Evolutionary conservation across 2,329 filamentous ascomycete species (phyloP).

Genomic region (Sporothrix mexicana): DNA sequence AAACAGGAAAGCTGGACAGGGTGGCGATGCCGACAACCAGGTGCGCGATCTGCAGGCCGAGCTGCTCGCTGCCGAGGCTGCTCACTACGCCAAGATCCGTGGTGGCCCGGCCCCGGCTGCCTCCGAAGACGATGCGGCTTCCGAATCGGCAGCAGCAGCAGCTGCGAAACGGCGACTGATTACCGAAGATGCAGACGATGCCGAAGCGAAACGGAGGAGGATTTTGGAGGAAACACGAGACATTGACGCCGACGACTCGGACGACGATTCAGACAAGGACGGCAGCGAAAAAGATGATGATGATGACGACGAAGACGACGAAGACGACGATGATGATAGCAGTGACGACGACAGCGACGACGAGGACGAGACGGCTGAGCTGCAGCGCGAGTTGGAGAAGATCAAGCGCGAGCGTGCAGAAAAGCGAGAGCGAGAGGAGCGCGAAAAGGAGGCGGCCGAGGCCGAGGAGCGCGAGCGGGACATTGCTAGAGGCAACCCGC

Average conservation of each 20-base stretch:
- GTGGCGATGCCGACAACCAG: conserved; percentile 73
- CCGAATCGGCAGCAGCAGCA: conserved; percentile 33
- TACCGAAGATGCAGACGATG: conserved; percentile 43
- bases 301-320: conserved; percentile 69
- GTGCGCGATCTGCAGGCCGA: conserved; percentile 79
- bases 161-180: conserved; percentile 35
- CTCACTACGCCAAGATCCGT: conserved; percentile 84
- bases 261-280: conserved; percentile 63
- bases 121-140: conserved; percentile 50
- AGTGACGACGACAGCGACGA: conserved; percentile 72
- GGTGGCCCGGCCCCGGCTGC: conserved; percentile 56
- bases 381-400: conserved; percentile 92
- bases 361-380: conserved; percentile 82
- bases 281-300: conserved; percentile 61
- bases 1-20: conserved; percentile 79
- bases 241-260: conserved; percentile 75
- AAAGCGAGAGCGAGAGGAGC: conserved; percentile 81
- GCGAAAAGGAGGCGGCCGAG: conserved; percentile 78
- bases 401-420: conserved; percentile 87
- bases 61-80: conserved; percentile 84
- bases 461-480: conserved; percentile 83
- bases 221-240: conserved; percentile 88
- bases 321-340: conserved; percentile 63
- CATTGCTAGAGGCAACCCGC: conserved; percentile 89
- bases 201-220: conserved; percentile 80